phyloP scores from a whole-genome alignment of 371 early-diverging fungal genomes.

The Mucor mucedo region DNA sequence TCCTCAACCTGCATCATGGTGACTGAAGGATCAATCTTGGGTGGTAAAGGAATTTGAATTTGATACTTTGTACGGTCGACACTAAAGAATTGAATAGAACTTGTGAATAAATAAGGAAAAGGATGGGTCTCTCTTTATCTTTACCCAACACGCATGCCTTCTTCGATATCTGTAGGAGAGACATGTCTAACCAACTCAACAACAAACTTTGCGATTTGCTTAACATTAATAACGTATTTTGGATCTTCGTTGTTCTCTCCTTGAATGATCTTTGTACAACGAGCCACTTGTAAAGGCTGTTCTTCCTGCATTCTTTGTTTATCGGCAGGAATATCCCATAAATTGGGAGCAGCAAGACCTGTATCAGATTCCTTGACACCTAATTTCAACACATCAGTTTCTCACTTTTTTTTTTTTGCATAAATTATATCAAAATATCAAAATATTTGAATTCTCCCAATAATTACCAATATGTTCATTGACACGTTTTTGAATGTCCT shows the following conservation, averaged over 20 bases:
- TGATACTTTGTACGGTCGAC: conserved; percentile 99
- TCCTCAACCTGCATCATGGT: conserved; percentile 99
- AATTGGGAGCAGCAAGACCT: conserved; percentile 98
- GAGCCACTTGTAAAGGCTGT: conserved; percentile 97
- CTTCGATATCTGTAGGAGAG: conserved; percentile 98
- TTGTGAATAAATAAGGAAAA: neutral
- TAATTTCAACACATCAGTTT: conserved; percentile 22
- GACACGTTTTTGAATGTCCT: conserved; percentile 94
- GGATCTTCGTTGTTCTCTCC: conserved; percentile 76
- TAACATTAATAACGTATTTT: conserved; percentile 99
- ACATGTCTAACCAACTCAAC: conserved; percentile 97
- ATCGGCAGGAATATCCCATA: conserved; percentile 99
- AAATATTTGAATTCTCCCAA: neutral
- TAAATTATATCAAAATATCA: neutral
- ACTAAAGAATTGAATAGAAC: conserved; percentile 41
- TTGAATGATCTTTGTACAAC: conserved; percentile 97
- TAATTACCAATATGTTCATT: conserved; percentile 93
- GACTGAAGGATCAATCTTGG: conserved; percentile 95
- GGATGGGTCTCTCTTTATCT: conserved; percentile 4
- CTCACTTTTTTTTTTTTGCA: neutral
- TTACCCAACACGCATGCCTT: conserved; percentile 99
- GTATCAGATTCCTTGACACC: conserved; percentile 99
- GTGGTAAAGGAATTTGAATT: conserved; percentile 94
- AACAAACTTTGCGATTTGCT: conserved; percentile 99
- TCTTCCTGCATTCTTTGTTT: conserved; percentile 96